Conservation (phyloP, 2,329 filamentous ascomycete species). For the Hypoxylon sp. region DNA sequence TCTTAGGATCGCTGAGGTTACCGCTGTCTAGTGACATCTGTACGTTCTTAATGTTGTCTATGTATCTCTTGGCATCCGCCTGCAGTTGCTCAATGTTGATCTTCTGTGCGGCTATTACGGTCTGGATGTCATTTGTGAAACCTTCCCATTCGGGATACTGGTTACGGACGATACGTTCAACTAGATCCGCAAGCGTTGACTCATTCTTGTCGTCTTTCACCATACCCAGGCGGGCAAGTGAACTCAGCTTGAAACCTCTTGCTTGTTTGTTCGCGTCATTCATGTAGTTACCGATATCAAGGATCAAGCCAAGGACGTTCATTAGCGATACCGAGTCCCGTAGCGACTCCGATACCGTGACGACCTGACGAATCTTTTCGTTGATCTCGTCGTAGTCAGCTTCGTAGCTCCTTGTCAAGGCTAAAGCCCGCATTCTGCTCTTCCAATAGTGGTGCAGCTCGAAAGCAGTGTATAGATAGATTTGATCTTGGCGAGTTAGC, state of each 20-base stretch:
- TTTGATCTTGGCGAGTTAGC: slow-evolving; percentile 93
- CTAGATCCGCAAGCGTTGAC: slow-evolving; percentile 93
- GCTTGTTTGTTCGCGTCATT: slow-evolving; percentile 99
- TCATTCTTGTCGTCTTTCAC: slow-evolving; percentile 99
- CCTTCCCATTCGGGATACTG: slow-evolving; percentile 97
- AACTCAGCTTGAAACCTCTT: slow-evolving; percentile 96
- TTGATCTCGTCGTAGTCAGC: slow-evolving; percentile 92
- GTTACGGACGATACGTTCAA: slow-evolving; percentile 95
- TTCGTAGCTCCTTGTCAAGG: slow-evolving; percentile 87
- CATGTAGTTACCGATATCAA: slow-evolving; percentile 99
- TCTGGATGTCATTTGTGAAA: slow-evolving; percentile 86
- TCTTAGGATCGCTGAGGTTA: slow-evolving; percentile 95
- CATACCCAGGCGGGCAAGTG: slow-evolving; percentile 92
- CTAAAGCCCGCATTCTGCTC: slow-evolving; percentile 91
- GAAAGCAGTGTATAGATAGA: slow-evolving; percentile 92
- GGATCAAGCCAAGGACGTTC: slow-evolving; percentile 94
- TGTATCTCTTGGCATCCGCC: slow-evolving; percentile 89
- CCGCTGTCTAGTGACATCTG: slow-evolving; percentile 93
- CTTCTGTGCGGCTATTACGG: slow-evolving; percentile 85
- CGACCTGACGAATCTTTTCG: slow-evolving; percentile 86
- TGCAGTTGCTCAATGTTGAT: slow-evolving; percentile 95
- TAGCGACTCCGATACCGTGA: slow-evolving; percentile 87
- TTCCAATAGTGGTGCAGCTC: slow-evolving; percentile 99
- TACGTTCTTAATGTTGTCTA: slow-evolving; percentile 94
- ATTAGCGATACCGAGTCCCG: slow-evolving; percentile 93